Base-by-base conservation (phyloP, 805 yeast genomes). In the Torulaspora indica region DNA sequence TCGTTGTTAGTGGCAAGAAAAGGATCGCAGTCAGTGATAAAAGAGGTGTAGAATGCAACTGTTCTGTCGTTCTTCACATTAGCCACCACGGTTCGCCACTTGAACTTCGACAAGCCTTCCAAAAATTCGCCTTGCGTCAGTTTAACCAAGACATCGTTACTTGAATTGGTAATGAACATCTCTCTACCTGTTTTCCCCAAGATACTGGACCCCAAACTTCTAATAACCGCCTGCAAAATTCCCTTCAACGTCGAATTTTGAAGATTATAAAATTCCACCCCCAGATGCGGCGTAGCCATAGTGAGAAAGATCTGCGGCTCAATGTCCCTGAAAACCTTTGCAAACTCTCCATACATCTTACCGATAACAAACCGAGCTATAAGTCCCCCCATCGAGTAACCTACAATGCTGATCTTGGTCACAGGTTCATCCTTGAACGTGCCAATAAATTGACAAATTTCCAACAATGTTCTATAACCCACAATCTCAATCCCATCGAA, bases 371-470 rank as follows among this genome's bases (percentile, higher is more conserved):
- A 89, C 40, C 97, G 70, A 0, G 89, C 73, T 25, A 91, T 78
- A 28, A 90, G 66, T 0, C 98, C 98, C 17, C 98, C 97, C 46
- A 91, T 68, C 0, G 96, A 86, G 62, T 90, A 91, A 0, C 98
- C 96, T 2, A 86, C 73, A 33, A 91, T 70, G 48, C 95, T 85
- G 39, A 91, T 75, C 53, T 79, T 57, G 44, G 39, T 64, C 53
- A 43, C 56, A 55, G 36, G 64, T 44, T 67, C 66, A 12, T 47
- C 48, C 20, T 72, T 54, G 48, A 67, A 60, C 8, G 50, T 58
- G 13, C 64, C 64, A 23, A 77, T 63, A 53, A 72, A 72, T 6
- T 60, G 58, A 30, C 74, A 68, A 12, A 90, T 71, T 60, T 88
- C 96, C 25, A 74, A 71, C n/a, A 83, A 58, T 30, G 86, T 77